Conservation (phyloP, 2,329 filamentous ascomycete species). For the Neofusicoccum sp. region DNA sequence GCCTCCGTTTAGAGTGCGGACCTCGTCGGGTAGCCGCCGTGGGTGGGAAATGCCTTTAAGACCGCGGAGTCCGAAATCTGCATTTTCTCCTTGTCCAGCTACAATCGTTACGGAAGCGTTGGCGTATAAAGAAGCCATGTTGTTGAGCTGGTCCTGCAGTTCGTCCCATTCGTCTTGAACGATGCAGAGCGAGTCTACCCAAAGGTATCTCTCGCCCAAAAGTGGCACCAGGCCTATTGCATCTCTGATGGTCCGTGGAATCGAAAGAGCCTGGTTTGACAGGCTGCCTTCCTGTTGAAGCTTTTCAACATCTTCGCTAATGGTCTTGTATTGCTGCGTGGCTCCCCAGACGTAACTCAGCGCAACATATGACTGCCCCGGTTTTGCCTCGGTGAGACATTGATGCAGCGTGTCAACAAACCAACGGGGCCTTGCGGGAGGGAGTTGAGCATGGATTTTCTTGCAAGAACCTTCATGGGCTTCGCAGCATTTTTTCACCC, state of each 20-base stretch:
- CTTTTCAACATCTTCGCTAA: slow-evolving; percentile 1
- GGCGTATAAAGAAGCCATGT: slow-evolving; percentile 23
- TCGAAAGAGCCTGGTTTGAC: background rate
- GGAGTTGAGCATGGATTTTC: background rate
- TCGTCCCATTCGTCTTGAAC: slow-evolving; percentile 19
- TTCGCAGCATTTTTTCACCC: background rate
- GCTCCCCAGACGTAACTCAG: slow-evolving; percentile 24
- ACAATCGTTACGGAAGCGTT: slow-evolving; percentile 21
- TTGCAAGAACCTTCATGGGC: background rate
- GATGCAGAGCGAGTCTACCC: too few relatives aligned
- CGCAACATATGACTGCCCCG: slow-evolving; percentile 20
- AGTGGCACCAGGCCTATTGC: slow-evolving; percentile 18
- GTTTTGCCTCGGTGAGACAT: background rate
- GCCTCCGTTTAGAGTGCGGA: slow-evolving; percentile 5
- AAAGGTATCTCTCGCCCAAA: slow-evolving; percentile 20
- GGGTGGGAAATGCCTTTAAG: slow-evolving; percentile 5
- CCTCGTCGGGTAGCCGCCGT: background rate
- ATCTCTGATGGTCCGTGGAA: slow-evolving; percentile 21
- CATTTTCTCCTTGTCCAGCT: slow-evolving; percentile 19
- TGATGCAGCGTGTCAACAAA: slow-evolving; percentile 1
- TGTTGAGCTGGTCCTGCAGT: slow-evolving; percentile 4
- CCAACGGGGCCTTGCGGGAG: background rate
- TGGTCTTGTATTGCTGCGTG: slow-evolving; percentile 11
- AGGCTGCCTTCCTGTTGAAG: slow-evolving; percentile 12
- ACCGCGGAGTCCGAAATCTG: slow-evolving; percentile 6